phyloP scores from a whole-genome alignment of 352 stramenopile species.

The Pythium insidiosum region DNA sequence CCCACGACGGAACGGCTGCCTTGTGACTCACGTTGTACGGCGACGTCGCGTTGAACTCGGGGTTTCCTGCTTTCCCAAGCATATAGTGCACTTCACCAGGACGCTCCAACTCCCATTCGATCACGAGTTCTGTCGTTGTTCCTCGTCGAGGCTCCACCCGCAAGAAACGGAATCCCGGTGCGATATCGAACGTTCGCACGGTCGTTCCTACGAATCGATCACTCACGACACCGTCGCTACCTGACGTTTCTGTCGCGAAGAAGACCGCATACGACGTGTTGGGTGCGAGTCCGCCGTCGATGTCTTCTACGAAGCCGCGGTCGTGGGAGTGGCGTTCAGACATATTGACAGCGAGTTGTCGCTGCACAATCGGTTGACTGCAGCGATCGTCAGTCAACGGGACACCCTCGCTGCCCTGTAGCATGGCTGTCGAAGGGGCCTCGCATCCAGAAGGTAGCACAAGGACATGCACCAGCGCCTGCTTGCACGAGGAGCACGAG shows the following conservation, averaged over 20 bases:
- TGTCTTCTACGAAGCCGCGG: constrained; percentile 1
- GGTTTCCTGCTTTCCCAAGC: constrained; percentile 38
- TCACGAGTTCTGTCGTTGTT: constrained; percentile 66
- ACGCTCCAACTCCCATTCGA: constrained; percentile 43
- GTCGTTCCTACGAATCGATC: constrained; percentile 21
- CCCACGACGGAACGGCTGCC: constrained; percentile 15
- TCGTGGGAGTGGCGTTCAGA: constrained; percentile 1
- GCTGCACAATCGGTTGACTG: not conserved
- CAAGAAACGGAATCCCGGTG: constrained; percentile 39
- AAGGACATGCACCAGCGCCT: constrained; percentile 43
- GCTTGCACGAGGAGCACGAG: constrained; percentile 31
- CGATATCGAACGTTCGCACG: constrained; percentile 33
- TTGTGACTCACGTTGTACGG: constrained; percentile 74
- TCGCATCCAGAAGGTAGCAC: constrained; percentile 31
- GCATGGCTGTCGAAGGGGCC: constrained; percentile 8
- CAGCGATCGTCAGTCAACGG: not conserved
- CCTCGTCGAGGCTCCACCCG: constrained; percentile 40
- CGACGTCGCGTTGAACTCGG: constrained; percentile 62
- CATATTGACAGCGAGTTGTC: constrained; percentile 1
- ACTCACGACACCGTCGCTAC: constrained; percentile 53
- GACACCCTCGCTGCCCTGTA: not conserved
- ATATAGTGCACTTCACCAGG: constrained; percentile 74
- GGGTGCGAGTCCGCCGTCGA: constrained; percentile 17
- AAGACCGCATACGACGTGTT: constrained; percentile 48
- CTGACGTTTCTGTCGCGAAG: constrained; percentile 42